These are phyloP conservation scores for Coemansia sp. DNA, from an alignment of 192 early-diverging fungal genomes.

Conservation along the genomic window DNA sequence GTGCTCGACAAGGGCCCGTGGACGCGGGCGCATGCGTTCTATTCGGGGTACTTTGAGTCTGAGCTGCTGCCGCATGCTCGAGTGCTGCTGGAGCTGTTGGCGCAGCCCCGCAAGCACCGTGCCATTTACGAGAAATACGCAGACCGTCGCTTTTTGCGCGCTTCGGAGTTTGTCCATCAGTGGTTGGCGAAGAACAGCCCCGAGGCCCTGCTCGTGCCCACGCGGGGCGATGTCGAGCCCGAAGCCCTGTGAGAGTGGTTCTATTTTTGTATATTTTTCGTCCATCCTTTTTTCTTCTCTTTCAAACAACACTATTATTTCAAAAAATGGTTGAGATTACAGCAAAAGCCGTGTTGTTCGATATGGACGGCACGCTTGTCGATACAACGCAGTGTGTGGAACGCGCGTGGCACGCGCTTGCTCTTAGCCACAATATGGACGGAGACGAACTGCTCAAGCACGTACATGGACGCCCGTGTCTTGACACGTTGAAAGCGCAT, in stretches of 20 bases:
- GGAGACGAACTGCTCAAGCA: conserved; percentile 10
- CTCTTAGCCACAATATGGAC: conserved; percentile 21
- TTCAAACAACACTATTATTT: background rate
- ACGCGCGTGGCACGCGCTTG: conserved; percentile 26
- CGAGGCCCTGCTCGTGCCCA: conserved; percentile 9
- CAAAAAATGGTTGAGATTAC: conserved; percentile 13
- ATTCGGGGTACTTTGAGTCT: conserved; percentile 69
- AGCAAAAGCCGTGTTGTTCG: conserved; percentile 38
- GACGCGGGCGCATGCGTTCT: conserved; percentile 59
- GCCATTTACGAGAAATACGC: conserved; percentile 54
- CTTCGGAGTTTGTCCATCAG: conserved; percentile 44
- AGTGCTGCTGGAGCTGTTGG: conserved; percentile 58
- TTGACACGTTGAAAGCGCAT: conserved; percentile 22
- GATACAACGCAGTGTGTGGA: conserved; percentile 43
- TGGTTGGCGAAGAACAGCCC: conserved; percentile 21
- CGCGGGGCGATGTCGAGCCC: conserved; percentile 5
- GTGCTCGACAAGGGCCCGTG: conserved; percentile 51
- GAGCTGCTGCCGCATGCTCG: conserved; percentile 50
- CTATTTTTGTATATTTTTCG: background rate
- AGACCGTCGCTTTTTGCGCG: conserved; percentile 36
- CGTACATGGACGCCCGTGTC: conserved; percentile 32
- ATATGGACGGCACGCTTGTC: conserved; percentile 50
- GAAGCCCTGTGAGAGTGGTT: background rate
- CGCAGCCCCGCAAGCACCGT: conserved; percentile 43
- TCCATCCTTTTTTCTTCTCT: background rate